These are phyloP conservation scores for Acacia confusa DNA, from an alignment of 306 rosid species.

Conservation along the genomic window DNA sequence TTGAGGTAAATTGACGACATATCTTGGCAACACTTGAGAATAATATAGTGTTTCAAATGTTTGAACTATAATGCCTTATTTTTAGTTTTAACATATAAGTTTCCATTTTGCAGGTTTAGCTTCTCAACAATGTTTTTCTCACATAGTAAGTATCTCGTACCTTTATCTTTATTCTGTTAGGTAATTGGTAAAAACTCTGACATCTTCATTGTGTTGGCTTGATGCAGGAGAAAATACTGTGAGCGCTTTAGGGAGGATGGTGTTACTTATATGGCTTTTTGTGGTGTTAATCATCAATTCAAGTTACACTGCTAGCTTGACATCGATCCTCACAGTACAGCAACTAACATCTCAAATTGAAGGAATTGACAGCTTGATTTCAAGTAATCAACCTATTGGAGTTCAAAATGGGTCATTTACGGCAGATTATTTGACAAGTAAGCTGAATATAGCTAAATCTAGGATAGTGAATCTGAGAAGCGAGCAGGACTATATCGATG, in stretches of 20 bases:
- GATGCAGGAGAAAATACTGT: conserved; percentile 74
- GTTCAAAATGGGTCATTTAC: conserved; percentile 81
- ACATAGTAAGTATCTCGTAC: conserved; percentile 61
- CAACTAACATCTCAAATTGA: conserved; percentile 69
- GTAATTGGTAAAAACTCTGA: conserved; percentile 7
- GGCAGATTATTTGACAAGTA: conserved; percentile 59
- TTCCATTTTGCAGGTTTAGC: conserved; percentile 79
- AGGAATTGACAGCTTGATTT: conserved; percentile 74
- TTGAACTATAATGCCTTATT: conserved; percentile 4
- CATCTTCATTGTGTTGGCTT: conserved; percentile 29
- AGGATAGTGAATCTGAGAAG: conserved; percentile 58
- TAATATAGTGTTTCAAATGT: neutral
- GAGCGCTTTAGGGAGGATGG: conserved; percentile 77
- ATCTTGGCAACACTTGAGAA: neutral
- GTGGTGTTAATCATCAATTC: conserved; percentile 90
- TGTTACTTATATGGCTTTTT: conserved; percentile 84
- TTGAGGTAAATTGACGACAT: neutral
- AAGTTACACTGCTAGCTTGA: conserved; percentile 95
- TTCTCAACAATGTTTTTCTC: conserved; percentile 93
- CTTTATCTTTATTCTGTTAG: conserved; percentile 1
- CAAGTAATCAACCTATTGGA: conserved; percentile 69
- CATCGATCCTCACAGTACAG: conserved; percentile 84
- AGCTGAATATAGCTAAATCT: conserved; percentile 64
- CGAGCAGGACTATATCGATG: conserved; percentile 48
- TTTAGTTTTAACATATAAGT: conserved; percentile 12